Evolutionary conservation across 2,329 filamentous ascomycete species (phyloP).

Genomic region (Exophiala sideris): DNA sequence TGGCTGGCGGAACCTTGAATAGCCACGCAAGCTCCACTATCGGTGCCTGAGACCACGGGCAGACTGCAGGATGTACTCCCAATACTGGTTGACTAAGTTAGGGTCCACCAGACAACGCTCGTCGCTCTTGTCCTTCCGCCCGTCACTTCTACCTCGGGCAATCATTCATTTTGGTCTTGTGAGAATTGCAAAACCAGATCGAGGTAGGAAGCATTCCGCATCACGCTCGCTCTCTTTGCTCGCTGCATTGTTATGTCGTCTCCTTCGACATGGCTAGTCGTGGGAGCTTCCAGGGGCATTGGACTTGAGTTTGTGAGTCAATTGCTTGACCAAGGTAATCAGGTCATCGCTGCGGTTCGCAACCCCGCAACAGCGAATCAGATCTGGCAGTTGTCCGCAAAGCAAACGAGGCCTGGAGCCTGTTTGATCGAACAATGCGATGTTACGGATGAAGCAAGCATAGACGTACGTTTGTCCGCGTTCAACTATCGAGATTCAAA

Average conservation of each 20-base stretch:
- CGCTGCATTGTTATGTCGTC: neutral
- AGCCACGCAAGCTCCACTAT: no score
- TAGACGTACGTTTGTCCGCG: conserved; percentile 37
- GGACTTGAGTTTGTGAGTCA: conserved; percentile 54
- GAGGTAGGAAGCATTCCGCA: neutral
- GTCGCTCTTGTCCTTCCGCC: neutral
- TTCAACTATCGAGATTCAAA: conserved; percentile 1
- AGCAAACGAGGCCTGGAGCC: conserved; percentile 22
- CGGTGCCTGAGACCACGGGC: no score
- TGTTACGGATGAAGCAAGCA: conserved; percentile 52
- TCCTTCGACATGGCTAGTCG: conserved; percentile 32
- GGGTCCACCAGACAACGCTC: no score
- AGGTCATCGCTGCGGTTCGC: conserved; percentile 52
- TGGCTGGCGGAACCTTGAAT: no score
- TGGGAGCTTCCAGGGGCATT: conserved; percentile 36
- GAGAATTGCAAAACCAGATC: neutral
- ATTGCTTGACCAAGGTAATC: conserved; percentile 45
- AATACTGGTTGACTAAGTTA: no score
- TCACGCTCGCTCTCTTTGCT: neutral
- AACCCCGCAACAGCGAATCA: conserved; percentile 41
- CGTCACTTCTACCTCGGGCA: conserved; percentile 3
- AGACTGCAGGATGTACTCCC: no score
- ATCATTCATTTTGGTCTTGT: neutral
- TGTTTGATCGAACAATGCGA: conserved; percentile 51
- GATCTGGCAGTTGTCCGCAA: conserved; percentile 41